Evolutionary conservation across 2,329 filamentous ascomycete genomes (phyloP), one percentile per base, ranked within the genome.

Genomic region (Leptodontidium sp.): DNA sequence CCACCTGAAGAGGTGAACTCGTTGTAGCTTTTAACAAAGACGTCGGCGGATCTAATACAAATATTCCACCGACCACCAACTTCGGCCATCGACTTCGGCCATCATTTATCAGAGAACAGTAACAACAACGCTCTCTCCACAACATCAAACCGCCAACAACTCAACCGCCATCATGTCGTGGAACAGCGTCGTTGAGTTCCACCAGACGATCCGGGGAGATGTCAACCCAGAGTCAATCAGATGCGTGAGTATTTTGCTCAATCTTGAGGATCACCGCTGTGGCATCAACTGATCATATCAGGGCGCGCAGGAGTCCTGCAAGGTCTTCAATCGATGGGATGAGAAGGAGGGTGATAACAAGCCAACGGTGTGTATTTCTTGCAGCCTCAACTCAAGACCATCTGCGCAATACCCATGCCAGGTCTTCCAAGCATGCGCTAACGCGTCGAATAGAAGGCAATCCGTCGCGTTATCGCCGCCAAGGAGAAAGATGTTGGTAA

Each of bases 111-210:
- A 12, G 9, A 14, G 2, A 45, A 45, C 40, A 12, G 9, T 14
- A 40, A 12, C 4, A 40, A 11, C 11, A 40, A 4, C 38, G 8
- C 2, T 40, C 8, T 40, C 45, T n/a, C n/a, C 8, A 47, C 14
- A 17, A 12, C 15, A 5, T 12, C n/a, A 4, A 50, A 50, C n/a
- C 49, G 9, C 21, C 35, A 24, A 6, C 21, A 40, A 6, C 8
- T 12, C 9, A 8, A 40, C 15, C 17, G 3, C 17, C 15, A 57
- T 24, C 32, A 58, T 58, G 55, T 24, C 55, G 9, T 40, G 55
- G 32, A 58, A 58, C 8, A 57, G 53, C 53, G 53, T 57, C 32
- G 32, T 40, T 1, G 55, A 58, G 11, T 58, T 58, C 17, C 55
- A 58, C 5, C 55, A 58, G 32, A 58, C 55, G 4, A 58, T 58